These are phyloP conservation scores for Elymus sibiricus DNA, from an alignment of 176 grass and related monocot species.

Conservation along the genomic window DNA sequence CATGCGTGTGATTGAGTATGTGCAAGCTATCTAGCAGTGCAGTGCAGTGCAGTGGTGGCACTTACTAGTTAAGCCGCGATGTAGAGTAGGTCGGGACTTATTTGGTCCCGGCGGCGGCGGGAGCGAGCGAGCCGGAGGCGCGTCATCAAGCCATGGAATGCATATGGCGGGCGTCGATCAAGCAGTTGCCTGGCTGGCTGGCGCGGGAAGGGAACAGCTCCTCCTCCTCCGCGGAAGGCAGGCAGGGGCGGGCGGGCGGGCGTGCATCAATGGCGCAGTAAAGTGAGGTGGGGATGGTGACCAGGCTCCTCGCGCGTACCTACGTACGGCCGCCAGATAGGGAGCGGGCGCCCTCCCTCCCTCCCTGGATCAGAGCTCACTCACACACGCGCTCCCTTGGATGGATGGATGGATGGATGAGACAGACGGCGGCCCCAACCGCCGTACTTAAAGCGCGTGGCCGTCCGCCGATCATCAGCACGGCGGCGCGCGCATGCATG, in stretches of 20 bases:
- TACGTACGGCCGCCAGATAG: not conserved
- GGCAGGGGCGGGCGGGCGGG: no score
- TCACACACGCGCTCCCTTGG: not conserved
- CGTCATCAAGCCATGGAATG: not conserved
- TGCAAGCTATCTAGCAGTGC: no score
- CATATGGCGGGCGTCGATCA: not conserved
- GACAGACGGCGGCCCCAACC: not conserved
- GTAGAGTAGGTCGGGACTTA: slow-evolving; percentile 29
- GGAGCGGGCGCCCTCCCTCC: not conserved
- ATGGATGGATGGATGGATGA: not conserved
- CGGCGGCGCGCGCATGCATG: not conserved
- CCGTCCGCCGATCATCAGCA: not conserved
- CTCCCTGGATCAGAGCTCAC: not conserved
- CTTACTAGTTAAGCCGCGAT: slow-evolving; percentile 17
- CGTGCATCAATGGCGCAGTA: slow-evolving; percentile 45
- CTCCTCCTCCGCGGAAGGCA: not conserved
- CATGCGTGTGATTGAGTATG: not conserved
- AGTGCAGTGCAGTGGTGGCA: not conserved
- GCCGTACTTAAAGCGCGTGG: slow-evolving; percentile 24
- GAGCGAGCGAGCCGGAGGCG: not conserved
- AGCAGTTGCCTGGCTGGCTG: not conserved
- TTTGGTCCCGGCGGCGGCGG: slow-evolving; percentile 5
- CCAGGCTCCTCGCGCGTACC: not conserved
- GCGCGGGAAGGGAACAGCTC: not conserved
- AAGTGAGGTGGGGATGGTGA: slow-evolving; percentile 10